A percentile compares a stretch with the other conserved stretches of the same genome.
Conservation (phyloP, 1,284 basidiomycete species). For the Ustilago bromivora region DNA sequence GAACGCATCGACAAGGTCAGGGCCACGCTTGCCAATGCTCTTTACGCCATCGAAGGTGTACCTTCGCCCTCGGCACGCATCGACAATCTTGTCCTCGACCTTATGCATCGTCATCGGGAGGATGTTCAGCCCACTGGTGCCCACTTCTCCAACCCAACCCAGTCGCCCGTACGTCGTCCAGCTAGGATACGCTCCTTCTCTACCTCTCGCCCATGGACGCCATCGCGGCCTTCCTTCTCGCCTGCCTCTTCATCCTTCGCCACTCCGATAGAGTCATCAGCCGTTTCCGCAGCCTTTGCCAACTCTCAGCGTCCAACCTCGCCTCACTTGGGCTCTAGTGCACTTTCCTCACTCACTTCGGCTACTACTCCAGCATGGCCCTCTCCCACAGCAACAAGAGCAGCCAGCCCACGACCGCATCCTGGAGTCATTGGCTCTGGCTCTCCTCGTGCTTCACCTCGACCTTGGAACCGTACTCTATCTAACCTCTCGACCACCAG, state of each 20-base stretch:
- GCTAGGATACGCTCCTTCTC: slow-evolving; percentile 56
- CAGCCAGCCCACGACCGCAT: slow-evolving; percentile 44
- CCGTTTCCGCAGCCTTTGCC: slow-evolving; percentile 10
- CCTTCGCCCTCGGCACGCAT: slow-evolving; percentile 50
- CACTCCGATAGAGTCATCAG: slow-evolving; percentile 21
- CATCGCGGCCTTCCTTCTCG: slow-evolving; percentile 48
- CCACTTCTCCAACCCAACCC: slow-evolving; percentile 41
- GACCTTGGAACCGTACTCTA: slow-evolving; percentile 50
- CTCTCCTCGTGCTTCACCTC: slow-evolving; percentile 56
- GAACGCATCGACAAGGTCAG: slow-evolving; percentile 61
- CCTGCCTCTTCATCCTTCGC: slow-evolving; percentile 38
- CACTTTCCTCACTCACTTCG: slow-evolving; percentile 26
- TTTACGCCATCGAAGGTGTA: slow-evolving; percentile 51
- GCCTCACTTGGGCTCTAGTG: slow-evolving; percentile 39
- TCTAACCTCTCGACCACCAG: slow-evolving; percentile 49
- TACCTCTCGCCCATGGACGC: slow-evolving; percentile 55
- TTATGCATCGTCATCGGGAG: slow-evolving; percentile 63
- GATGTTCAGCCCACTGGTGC: slow-evolving; percentile 54
- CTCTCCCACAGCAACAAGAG: slow-evolving; percentile 6
- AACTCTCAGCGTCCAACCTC: slow-evolving; percentile 32
- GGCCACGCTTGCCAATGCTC: slow-evolving; percentile 40
- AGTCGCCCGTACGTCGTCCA: slow-evolving; percentile 52
- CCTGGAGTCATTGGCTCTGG: slow-evolving; percentile 59
- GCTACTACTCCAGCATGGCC: slow-evolving; percentile 31
- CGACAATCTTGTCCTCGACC: slow-evolving; percentile 59